Conservation (phyloP, 495 filamentous ascomycete genomes). For the Neurospora hispaniola region DNA sequence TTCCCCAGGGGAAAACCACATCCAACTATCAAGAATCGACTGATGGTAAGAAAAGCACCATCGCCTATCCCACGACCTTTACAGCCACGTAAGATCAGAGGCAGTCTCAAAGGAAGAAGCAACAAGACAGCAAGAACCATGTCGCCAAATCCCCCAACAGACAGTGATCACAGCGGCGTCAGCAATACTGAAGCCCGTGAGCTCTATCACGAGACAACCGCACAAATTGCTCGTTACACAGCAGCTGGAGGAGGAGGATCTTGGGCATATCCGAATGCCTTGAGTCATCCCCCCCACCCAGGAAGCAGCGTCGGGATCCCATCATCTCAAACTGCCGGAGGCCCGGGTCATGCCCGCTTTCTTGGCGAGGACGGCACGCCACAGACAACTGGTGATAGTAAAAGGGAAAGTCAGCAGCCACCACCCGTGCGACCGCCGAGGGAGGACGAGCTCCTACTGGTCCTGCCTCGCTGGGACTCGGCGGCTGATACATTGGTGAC, state of each 20-base stretch:
- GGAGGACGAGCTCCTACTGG: neutral
- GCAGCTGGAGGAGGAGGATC: neutral
- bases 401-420: neutral
- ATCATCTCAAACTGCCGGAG: neutral
- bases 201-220: slow-evolving; percentile 15
- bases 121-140: neutral
- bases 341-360: neutral
- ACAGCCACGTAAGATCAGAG: neutral
- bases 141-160: neutral
- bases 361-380: neutral
- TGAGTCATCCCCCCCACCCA: neutral
- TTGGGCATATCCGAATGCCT: neutral
- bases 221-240: slow-evolving; percentile 9
- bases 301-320: neutral
- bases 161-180: neutral
- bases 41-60: neutral
- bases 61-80: neutral
- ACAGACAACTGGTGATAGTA: neutral
- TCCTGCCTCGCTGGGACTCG: neutral
- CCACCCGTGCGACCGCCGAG: slow-evolving; percentile 1
- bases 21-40: neutral
- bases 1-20: neutral
- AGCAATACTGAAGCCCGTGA: slow-evolving; percentile 1
- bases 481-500: neutral
- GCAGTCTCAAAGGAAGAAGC: neutral